Percentiles rank a stretch among this genome's conserved stretches.
Conservation (phyloP, 768 basidiomycete genomes). For the Rhodotorula taiwanensis region DNA sequence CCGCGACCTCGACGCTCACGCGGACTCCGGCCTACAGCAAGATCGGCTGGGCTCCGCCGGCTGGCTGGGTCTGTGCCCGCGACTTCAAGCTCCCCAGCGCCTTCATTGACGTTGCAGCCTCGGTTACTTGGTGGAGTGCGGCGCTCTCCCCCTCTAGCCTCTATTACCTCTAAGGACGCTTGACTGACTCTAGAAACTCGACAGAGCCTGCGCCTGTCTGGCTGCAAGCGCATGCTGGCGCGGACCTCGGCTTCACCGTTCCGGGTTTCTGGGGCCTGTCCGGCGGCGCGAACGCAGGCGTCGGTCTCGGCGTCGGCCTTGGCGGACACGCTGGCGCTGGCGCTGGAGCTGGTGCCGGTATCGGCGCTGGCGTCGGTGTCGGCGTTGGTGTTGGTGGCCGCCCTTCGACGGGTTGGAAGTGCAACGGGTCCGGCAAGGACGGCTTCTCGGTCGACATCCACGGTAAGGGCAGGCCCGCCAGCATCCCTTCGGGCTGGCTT, state of each 20-base stretch:
- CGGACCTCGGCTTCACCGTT: slow-evolving; percentile 1
- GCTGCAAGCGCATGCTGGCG: background rate
- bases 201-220: slow-evolving; percentile 10
- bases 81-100: background rate
- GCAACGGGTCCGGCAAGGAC: slow-evolving; percentile 13
- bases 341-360: too few relatives aligned
- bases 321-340: too few relatives aligned
- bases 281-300: background rate
- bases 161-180: background rate
- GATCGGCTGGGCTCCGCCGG: slow-evolving; percentile 4
- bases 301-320: too few relatives aligned
- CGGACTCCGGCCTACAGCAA: too few relatives aligned
- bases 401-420: background rate
- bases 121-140: slow-evolving; percentile 12
- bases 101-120: background rate
- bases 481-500: background rate
- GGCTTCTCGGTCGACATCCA: background rate
- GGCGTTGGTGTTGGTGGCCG: too few relatives aligned
- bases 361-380: too few relatives aligned
- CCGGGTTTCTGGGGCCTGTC: slow-evolving; percentile 2
- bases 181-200: background rate
- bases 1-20: too few relatives aligned
- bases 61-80: background rate
- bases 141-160: too few relatives aligned
- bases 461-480: background rate